These are phyloP conservation scores for Zea mays DNA, from an alignment of 176 grass and related monocot species.

Conservation along the genomic window DNA sequence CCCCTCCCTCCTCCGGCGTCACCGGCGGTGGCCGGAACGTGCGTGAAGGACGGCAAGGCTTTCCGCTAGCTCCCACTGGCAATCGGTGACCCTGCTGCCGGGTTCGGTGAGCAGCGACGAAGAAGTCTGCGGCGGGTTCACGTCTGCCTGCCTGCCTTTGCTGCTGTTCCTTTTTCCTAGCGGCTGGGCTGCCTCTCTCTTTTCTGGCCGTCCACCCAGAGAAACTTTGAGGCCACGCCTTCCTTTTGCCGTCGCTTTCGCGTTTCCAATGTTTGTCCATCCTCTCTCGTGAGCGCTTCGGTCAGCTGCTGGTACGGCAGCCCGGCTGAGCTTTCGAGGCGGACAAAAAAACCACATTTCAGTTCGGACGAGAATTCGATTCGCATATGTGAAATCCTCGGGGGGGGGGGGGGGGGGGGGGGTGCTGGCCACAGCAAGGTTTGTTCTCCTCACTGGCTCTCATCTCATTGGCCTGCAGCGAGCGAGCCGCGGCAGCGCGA, in stretches of 20 bases:
- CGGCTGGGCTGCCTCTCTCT: background rate
- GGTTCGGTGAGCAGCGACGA: constrained; percentile 12
- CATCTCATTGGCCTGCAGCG: too few relatives aligned
- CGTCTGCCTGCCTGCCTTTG: background rate
- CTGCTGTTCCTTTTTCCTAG: background rate
- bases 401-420: too few relatives aligned
- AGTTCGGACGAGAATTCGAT: too few relatives aligned
- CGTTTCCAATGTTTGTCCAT: background rate
- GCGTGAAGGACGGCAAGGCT: constrained; percentile 2
- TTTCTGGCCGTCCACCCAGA: background rate
- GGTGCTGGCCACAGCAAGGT: too few relatives aligned
- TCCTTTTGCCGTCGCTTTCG: background rate
- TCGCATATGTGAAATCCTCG: too few relatives aligned
- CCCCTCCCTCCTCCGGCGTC: background rate
- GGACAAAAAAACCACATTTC: too few relatives aligned
- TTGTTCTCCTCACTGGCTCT: too few relatives aligned
- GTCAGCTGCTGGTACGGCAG: background rate
- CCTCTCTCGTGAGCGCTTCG: background rate
- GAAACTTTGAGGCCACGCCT: constrained; percentile 11
- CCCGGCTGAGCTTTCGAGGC: background rate
- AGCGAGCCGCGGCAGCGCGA: too few relatives aligned
- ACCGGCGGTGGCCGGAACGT: constrained; percentile 30
- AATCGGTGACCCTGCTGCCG: background rate
- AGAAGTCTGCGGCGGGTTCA: background rate
- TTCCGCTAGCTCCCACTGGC: background rate